Conservation (phyloP, 345 rosid genomes). For the Barbarea vulgaris region DNA sequence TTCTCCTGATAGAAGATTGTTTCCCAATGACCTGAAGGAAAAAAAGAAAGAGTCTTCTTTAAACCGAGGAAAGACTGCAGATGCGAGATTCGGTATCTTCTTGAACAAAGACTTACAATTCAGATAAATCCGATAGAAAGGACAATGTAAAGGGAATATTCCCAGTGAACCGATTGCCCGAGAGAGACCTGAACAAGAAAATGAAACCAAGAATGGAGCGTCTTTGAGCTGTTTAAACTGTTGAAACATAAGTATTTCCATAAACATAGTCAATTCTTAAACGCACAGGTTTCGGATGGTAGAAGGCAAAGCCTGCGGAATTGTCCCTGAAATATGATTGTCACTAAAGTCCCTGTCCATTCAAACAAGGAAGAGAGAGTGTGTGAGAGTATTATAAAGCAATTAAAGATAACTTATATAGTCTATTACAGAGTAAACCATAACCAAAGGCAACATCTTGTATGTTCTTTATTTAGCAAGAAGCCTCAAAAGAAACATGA, state of each 20-base stretch:
- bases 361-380: constrained; percentile 21
- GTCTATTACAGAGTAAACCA: not conserved
- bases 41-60: constrained; percentile 16
- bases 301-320: constrained; percentile 71
- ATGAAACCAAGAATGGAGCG: constrained; percentile 4
- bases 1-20: constrained; percentile 63
- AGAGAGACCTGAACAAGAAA: constrained; percentile 54
- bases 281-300: constrained; percentile 72
- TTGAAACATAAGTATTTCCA: constrained; percentile 13
- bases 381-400: not conserved
- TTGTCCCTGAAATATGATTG: constrained; percentile 80
- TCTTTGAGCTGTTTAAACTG: constrained; percentile 1
- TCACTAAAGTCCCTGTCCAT: constrained; percentile 79
- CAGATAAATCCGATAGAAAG: constrained; percentile 47
- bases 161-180: constrained; percentile 62
- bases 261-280: not conserved
- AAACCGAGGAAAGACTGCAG: not conserved
- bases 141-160: constrained; percentile 59
- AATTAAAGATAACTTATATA: not conserved
- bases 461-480: not conserved
- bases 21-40: constrained; percentile 61
- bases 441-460: constrained; percentile 7
- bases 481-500: constrained; percentile 3
- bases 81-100: constrained; percentile 14
- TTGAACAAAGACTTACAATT: constrained; percentile 52